A percentile compares a stretch with the other conserved stretches of the same genome.
Conservation (phyloP, 1,139 yeast species). For the Meyerozyma carpophila region DNA sequence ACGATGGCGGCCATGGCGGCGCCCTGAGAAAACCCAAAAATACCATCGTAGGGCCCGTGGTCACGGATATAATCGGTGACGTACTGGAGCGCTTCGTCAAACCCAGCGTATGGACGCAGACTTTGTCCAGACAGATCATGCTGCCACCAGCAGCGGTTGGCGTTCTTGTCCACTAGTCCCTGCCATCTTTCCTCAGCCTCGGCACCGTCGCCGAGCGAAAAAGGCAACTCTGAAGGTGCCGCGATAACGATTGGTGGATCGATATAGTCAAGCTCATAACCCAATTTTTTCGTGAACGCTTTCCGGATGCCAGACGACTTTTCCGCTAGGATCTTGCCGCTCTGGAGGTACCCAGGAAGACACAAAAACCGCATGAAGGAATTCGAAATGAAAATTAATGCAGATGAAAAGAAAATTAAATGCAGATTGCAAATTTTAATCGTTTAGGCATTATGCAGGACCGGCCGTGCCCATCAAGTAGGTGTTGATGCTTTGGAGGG, state of each 20-base stretch:
- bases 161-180: conserved; percentile 6
- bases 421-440: background rate
- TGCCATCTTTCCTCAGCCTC: conserved; percentile 14
- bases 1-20: conserved; percentile 72
- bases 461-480: conserved; percentile 20
- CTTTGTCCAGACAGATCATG: background rate
- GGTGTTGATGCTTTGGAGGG: conserved; percentile 61
- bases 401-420: background rate
- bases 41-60: conserved; percentile 85
- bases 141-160: conserved; percentile 13
- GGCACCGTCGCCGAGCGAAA: conserved; percentile 20
- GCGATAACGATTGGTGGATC: conserved; percentile 29
- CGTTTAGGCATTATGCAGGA: background rate
- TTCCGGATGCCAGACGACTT: conserved; percentile 79
- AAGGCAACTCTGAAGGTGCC: conserved; percentile 23
- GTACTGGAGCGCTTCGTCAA: conserved; percentile 27
- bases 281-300: conserved; percentile 53
- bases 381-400: background rate
- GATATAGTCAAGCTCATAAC: conserved; percentile 35
- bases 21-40: conserved; percentile 91
- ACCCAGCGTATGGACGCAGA: conserved; percentile 20
- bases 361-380: conserved; percentile 19
- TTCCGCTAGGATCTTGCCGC: conserved; percentile 67
- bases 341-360: conserved; percentile 52
- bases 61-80: conserved; percentile 50